Evolutionary conservation across 1,284 basidiomycete species (phyloP), one percentile per base, ranked within the genome.

Genomic region (Limonomyces culmigenus): DNA sequence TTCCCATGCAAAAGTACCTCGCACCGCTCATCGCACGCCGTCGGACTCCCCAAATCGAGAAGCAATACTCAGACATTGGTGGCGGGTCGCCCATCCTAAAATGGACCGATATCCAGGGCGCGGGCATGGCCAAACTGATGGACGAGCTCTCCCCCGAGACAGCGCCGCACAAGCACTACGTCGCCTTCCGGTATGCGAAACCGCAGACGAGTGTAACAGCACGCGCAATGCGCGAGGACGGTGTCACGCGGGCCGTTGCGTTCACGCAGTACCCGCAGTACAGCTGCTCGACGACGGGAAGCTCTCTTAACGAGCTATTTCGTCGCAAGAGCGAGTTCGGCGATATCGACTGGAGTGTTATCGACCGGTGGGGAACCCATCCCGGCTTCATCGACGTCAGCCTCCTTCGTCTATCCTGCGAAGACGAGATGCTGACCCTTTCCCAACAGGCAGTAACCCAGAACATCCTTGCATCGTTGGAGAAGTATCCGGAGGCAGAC

Each of bases 231-330:
- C 78, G 74, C 55, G 68, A 62, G 36, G 95, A 98, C 51, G 89
- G 92, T 15, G 89, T 99, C 25, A 80, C 70, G 51, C 68, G 92
- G 38, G 95, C 93, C 0, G 67, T 99, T 17, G 95, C 92, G 15
- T 98, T 99, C 60, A 89, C 88, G 2, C 95, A 99, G 59, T 99
- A 99, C 54, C 95, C 95, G 1, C 95, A 99, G 56, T 99, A 99
- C 60, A 89, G 84, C 50, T 98, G 95, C 59, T 91, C 85, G 43
- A 99, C 95, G 3, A 98, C 95, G 0, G 95, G 95, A 29, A 93
- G 88, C 59, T 91, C 84, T 52, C 52, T 99, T 49, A 99, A 98
- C 52, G 93, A 98, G 59, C 63, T 99, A 29, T 95, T 77, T 52
- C 54, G 76, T 45, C 60, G 58, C 45, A 74, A 60, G 51, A 67